phyloP scores from a whole-genome alignment of 345 rosid species.

The Combretum micranthum region DNA sequence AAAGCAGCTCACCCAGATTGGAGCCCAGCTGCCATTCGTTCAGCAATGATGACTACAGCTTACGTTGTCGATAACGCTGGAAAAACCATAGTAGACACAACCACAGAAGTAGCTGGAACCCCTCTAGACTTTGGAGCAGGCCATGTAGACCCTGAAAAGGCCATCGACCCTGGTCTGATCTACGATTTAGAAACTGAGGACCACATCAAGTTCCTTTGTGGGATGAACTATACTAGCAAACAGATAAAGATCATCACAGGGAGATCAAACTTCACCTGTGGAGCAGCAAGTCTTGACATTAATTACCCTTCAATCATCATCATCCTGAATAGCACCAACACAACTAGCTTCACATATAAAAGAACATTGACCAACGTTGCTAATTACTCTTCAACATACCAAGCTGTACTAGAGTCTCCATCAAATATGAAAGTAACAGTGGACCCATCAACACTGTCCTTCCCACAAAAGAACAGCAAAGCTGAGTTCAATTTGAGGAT shows the following conservation, averaged over 20 bases:
- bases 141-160: conserved; percentile 31
- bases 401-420: conserved; percentile 18
- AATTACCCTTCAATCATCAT: conserved; percentile 49
- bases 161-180: conserved; percentile 39
- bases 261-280: conserved; percentile 18
- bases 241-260: conserved; percentile 27
- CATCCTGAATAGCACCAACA: conserved; percentile 37
- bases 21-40: conserved; percentile 39
- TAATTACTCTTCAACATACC: conserved; percentile 16
- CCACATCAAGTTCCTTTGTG: conserved; percentile 29
- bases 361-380: conserved; percentile 34
- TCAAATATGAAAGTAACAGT: conserved; percentile 24
- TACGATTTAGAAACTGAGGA: conserved; percentile 30
- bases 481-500: conserved; percentile 31
- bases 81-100: conserved; percentile 26
- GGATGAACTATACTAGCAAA: conserved; percentile 23
- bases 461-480: conserved; percentile 21
- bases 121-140: conserved; percentile 51
- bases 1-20: conserved; percentile 30
- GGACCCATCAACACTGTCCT: conserved; percentile 21
- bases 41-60: conserved; percentile 45
- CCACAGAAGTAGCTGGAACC: conserved; percentile 21
- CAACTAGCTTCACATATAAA: conserved; percentile 28
- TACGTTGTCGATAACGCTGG: conserved; percentile 14
- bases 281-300: conserved; percentile 24